Base-by-base conservation (phyloP, 164 flowering plant species). In the Umbellularia californica region DNA sequence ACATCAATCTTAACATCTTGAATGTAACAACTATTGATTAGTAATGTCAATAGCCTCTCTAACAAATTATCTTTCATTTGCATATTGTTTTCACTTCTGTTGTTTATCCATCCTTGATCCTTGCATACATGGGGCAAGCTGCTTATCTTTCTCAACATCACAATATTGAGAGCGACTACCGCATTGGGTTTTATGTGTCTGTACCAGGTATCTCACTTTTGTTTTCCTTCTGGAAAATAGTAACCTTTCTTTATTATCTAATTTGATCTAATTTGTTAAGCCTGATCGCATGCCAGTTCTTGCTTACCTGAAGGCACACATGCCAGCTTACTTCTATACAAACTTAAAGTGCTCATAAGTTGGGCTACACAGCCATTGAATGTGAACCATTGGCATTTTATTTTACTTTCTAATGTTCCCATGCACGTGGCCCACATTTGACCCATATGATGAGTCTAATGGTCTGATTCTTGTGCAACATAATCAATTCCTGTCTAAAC, bases 91-190 rank as follows among this genome's bases (percentile, higher is more conserved):
- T 92, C 82, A 88, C 95, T 50, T 84, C 81, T 71, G 70, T 92
- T 80, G 97, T 92, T 25, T 92, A 92, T 78, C 97, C 97, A 30
- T 88, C 95, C 24, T 77, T 92, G 83, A 85, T 92, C 72, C 90
- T 92, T 65, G 97, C 97, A 51, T 92, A 92, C 69, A 92, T 92
- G 97, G 97, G 97, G 27, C 97, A 92, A 85, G 97, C 97, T 75
- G 97, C 97, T 27, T 90, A 87, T 82, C 84, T 92, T 47, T 92
- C 97, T 23, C 67, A 55, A 74, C 93, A 92, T 79, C 95, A 90
- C 73, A 28, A 11, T 9, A 70, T 82, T 35, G 84, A 78, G 55
- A 80, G 73, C 64, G 82, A 82, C 55, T 83, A 80, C 68, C 75
- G 62, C 5, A 82, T 92, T 69, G 95, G 94, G 47, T 92, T 92